Conservation (phyloP, 2,329 filamentous ascomycete species). For the Xylaria arbuscula region DNA sequence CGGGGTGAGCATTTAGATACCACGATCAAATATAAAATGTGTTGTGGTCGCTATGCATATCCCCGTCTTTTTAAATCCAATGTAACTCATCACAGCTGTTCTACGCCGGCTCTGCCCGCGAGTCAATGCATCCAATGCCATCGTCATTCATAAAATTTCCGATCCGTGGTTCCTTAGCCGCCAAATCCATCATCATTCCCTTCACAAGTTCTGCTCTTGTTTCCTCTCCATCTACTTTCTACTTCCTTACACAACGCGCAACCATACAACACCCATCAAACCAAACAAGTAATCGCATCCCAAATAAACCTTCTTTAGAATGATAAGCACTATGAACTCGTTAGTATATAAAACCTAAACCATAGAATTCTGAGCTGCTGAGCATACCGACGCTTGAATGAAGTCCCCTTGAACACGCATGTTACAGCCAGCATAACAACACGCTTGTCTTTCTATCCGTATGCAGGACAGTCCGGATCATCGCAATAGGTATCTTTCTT, state of each 20-base stretch:
- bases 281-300: background rate
- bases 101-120: background rate
- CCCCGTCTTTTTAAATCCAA: background rate
- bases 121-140: background rate
- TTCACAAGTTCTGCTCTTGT: background rate
- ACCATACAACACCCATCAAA: background rate
- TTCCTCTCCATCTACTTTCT: background rate
- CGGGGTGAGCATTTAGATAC: too few species aligned
- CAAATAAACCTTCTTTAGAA: background rate
- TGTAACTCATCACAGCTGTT: too few species aligned
- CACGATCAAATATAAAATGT: background rate
- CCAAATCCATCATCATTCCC: background rate
- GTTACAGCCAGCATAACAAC: background rate
- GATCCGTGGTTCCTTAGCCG: background rate
- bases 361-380: background rate
- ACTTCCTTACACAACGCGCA: too few species aligned
- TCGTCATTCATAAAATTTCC: conserved; percentile 9
- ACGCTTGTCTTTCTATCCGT: conserved; percentile 14
- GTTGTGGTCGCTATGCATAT: background rate
- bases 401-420: background rate
- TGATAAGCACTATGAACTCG: background rate
- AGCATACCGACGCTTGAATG: background rate
- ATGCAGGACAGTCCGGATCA: conserved; percentile 43
- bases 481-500: conserved; percentile 43
- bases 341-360: background rate